Evolutionary conservation across 129 eudicot genomes (phyloP).

Genomic region (Silybum marianum): DNA sequence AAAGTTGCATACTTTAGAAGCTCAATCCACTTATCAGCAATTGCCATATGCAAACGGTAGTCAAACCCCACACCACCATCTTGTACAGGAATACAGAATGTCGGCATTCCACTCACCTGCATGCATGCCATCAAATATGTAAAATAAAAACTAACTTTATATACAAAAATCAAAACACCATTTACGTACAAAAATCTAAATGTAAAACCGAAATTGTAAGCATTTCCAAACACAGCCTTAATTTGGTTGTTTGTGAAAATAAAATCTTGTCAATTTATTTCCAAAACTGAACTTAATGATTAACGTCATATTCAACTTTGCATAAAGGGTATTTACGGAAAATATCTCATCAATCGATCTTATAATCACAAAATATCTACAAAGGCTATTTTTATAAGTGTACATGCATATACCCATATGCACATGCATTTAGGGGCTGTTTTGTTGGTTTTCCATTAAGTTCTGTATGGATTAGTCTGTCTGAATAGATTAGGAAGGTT

Average conservation of each 20-base stretch:
- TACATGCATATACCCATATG: background rate
- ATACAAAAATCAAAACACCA: background rate
- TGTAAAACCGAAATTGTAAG: background rate
- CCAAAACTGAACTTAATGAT: background rate
- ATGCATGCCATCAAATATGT: slow-evolving; percentile 28
- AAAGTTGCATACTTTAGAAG: slow-evolving; percentile 71
- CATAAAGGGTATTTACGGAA: background rate
- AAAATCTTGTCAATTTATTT: background rate
- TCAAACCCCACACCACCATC: slow-evolving; percentile 99
- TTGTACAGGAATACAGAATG: slow-evolving; percentile 82
- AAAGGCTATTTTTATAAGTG: background rate
- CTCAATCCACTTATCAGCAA: slow-evolving; percentile 99
- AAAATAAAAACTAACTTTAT: too few species aligned
- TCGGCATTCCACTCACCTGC: slow-evolving; percentile 99
- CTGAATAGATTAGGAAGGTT: too few species aligned
- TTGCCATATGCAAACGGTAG: slow-evolving; percentile 98
- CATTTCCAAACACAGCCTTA: background rate
- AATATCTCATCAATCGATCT: background rate
- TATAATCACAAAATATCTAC: background rate
- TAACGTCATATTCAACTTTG: background rate
- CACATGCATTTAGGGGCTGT: too few species aligned
- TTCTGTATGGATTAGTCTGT: too few species aligned
- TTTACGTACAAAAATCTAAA: too few species aligned
- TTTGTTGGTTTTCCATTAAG: too few species aligned
- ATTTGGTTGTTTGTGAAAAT: background rate